Base-by-base conservation (phyloP, 2,329 filamentous ascomycete species). In the Drechslera avenae region DNA sequence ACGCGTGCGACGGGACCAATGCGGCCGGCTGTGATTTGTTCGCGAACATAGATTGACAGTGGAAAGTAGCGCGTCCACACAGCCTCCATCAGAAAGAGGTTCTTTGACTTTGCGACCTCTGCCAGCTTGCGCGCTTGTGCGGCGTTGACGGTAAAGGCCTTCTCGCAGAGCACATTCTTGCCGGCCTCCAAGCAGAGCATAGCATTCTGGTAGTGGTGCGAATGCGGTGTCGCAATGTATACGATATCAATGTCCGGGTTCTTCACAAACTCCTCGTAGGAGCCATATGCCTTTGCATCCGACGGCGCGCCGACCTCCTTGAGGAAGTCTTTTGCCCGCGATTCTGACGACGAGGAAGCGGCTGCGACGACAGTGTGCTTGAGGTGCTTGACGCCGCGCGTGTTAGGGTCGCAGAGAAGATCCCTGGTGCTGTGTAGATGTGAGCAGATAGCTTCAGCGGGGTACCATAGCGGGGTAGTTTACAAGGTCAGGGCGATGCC, bases 1-100 rank as follows among this genome's bases (percentile, higher is more conserved):
- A 84, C 81, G 26, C 84, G 78, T 28, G 82, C 70, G 17, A 86
- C 79, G 42, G 79, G 79, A 2, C 84, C 84, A 37, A 83, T 75
- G 54, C 76, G 75, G 44, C 79, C 79, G 3, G 77, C 77, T 3
- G 69, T 76, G 63, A 86, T 83, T 45, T 91, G 75, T 66, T 92
- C 84, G 43, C 88, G 79, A 31, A 91, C 78, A 71, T 89, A 85
- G 71, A 91, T 83, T 66, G 88, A 92, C 10, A 96, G 77, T 2
- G 91, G 91, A 77, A 96, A 94, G 77, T 88, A 94, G 52, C 91
- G 81, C 30, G 90, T 95, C 91, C 91, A 96, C 16, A 95, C 90
- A 35, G 90, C 90, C 56, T 76, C 74, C 74, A 76, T 76, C 23
- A 76, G 52, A 57, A 76, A 75, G 30, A 76, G 68, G 69, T 53